A percentile compares a stretch with the other conserved stretches of the same genome.
phyloP scores from a whole-genome alignment of 805 yeast species.

The Schizosaccharomyces lindneri region DNA sequence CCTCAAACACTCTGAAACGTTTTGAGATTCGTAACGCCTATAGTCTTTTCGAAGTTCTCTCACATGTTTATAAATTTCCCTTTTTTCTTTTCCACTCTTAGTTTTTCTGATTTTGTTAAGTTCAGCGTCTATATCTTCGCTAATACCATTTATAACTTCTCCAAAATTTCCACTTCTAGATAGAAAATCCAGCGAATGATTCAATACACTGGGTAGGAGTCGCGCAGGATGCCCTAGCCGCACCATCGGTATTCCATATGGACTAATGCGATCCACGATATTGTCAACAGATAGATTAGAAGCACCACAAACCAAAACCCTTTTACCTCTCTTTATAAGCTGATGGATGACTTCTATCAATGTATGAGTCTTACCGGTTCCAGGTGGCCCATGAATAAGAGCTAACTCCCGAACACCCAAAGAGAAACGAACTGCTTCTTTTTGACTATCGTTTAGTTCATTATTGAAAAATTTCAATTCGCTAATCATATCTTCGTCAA shows the following conservation, averaged over 20 bases:
- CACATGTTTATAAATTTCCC: slow-evolving; percentile 41
- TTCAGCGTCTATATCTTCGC: slow-evolving; percentile 35
- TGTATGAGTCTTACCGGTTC: slow-evolving; percentile 70
- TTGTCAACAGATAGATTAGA: slow-evolving; percentile 85
- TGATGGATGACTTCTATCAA: slow-evolving; percentile 61
- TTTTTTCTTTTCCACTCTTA: slow-evolving; percentile 37
- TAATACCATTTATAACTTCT: slow-evolving; percentile 38
- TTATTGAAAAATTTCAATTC: slow-evolving; percentile 18
- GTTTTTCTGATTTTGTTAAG: slow-evolving; percentile 35
- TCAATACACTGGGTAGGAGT: slow-evolving; percentile 30
- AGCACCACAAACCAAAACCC: slow-evolving; percentile 78
- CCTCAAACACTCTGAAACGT: slow-evolving; percentile 30
- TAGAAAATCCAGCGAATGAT: slow-evolving; percentile 54
- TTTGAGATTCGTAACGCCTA: slow-evolving; percentile 36
- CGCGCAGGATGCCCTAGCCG: slow-evolving; percentile 91
- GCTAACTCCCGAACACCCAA: slow-evolving; percentile 22
- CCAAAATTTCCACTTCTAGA: slow-evolving; percentile 35
- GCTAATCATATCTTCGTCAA: neutral
- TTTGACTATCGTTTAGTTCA: slow-evolving; percentile 43
- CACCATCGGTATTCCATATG: slow-evolving; percentile 17
- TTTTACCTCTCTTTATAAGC: slow-evolving; percentile 25
- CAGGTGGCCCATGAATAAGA: slow-evolving; percentile 61
- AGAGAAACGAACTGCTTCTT: slow-evolving; percentile 43
- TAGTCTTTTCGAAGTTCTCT: slow-evolving; percentile 49
- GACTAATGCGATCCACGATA: slow-evolving; percentile 43